phyloP scores from a whole-genome alignment of 1,284 basidiomycete species.

The Ustilago cynodontis region DNA sequence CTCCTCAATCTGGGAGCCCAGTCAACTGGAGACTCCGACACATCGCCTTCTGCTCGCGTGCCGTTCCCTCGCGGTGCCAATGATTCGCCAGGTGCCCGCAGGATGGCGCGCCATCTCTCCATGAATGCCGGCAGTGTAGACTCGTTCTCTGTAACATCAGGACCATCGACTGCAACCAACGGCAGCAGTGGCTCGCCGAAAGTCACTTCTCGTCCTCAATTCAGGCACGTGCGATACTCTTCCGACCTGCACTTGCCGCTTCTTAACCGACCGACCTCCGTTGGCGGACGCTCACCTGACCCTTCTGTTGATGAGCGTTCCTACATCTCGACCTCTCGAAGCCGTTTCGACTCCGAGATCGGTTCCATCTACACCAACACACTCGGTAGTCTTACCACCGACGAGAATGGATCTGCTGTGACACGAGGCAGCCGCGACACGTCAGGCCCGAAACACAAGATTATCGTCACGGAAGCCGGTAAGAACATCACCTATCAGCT shows the following conservation, averaged over 20 bases:
- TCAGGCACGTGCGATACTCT: slow-evolving; percentile 61
- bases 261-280: slow-evolving; percentile 18
- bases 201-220: slow-evolving; percentile 34
- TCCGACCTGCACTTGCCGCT: slow-evolving; percentile 58
- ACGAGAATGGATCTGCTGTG: slow-evolving; percentile 38
- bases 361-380: slow-evolving; percentile 63
- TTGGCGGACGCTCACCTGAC: slow-evolving; percentile 33
- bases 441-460: slow-evolving; percentile 73
- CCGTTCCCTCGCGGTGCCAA: slow-evolving; percentile 54
- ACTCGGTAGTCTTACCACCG: slow-evolving; percentile 51
- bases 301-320: slow-evolving; percentile 41
- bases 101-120: slow-evolving; percentile 54
- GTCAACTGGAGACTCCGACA: slow-evolving; percentile 20
- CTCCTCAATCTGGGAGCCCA: slow-evolving; percentile 26
- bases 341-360: slow-evolving; percentile 57
- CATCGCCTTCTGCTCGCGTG: slow-evolving; percentile 39
- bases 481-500: slow-evolving; percentile 79
- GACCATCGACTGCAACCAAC: slow-evolving; percentile 26
- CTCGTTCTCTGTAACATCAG: slow-evolving; percentile 29
- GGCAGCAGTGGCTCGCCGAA: slow-evolving; percentile 41
- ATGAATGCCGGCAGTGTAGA: slow-evolving; percentile 44
- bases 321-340: slow-evolving; percentile 43
- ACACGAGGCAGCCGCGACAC: slow-evolving; percentile 45
- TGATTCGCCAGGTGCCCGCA: slow-evolving; percentile 52
- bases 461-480: slow-evolving; percentile 85